Conservation (phyloP, 441 rosid species). For the Mallotus japonicus region DNA sequence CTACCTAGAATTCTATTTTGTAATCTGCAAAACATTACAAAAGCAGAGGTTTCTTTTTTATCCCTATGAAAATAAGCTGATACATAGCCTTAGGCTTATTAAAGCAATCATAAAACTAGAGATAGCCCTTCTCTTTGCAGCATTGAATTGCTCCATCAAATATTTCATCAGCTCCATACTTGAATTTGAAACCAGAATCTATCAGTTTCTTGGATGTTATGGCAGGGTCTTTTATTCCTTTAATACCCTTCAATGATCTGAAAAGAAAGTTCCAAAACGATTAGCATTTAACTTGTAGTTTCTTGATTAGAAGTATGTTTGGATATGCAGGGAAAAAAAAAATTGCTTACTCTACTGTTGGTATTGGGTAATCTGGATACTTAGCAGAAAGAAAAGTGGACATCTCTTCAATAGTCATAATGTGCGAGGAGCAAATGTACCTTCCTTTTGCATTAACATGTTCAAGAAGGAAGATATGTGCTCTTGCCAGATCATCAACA, state of each 20-base stretch:
- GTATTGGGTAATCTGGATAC: slow-evolving; percentile 40
- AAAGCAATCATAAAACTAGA: neutral
- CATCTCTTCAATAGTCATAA: slow-evolving; percentile 32
- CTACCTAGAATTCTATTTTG: no score
- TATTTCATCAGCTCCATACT: slow-evolving; percentile 31
- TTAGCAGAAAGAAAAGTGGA: slow-evolving; percentile 31
- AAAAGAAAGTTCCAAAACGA: neutral
- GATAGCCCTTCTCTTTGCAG: slow-evolving; percentile 34
- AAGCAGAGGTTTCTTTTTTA: no score
- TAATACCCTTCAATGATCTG: slow-evolving; percentile 34
- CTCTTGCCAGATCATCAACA: slow-evolving; percentile 36
- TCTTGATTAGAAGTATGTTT: neutral
- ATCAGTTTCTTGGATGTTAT: slow-evolving; percentile 36
- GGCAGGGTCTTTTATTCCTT: neutral
- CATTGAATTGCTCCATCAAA: slow-evolving; percentile 39
- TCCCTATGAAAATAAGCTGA: no score
- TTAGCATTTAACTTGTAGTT: neutral
- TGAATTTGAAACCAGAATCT: slow-evolving; percentile 33
- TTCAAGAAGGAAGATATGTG: slow-evolving; percentile 42
- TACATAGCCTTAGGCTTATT: no score
- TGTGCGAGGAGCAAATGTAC: slow-evolving; percentile 29
- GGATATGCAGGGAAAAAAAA: neutral
- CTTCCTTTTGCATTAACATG: slow-evolving; percentile 34
- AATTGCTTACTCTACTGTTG: slow-evolving; percentile 38
- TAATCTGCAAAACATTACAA: neutral